A percentile compares a stretch with the other conserved stretches of the same genome.
Evolutionary conservation across 495 filamentous ascomycete species (phyloP).

Genomic region (Trichoderma orchidacearum): DNA sequence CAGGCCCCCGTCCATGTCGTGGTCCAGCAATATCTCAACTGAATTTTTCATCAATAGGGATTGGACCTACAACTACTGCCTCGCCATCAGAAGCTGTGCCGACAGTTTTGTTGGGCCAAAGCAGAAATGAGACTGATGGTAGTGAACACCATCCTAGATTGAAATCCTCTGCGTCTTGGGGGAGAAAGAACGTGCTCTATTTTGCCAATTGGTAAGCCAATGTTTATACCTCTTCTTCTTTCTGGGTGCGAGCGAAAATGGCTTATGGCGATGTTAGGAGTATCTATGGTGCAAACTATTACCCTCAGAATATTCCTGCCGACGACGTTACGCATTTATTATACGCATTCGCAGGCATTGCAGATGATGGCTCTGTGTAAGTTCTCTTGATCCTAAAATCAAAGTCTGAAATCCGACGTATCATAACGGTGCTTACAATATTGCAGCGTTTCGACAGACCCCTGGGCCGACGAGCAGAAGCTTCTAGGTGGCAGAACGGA

Average conservation of each 20-base stretch:
- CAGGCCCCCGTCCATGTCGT: not conserved
- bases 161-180: conserved; percentile 34
- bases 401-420: too few relatives aligned
- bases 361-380: conserved; percentile 69
- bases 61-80: not conserved
- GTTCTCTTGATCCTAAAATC: conserved; percentile 12
- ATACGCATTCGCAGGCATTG: conserved; percentile 79
- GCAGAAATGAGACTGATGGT: not conserved
- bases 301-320: conserved; percentile 66
- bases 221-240: not conserved
- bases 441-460: conserved; percentile 33
- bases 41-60: not conserved
- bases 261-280: conserved; percentile 31
- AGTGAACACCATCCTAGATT: conserved; percentile 14
- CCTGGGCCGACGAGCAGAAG: conserved; percentile 52
- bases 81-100: not conserved
- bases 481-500: conserved; percentile 63
- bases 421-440: not conserved
- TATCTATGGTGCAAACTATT: conserved; percentile 63
- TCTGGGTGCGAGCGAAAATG: not conserved
- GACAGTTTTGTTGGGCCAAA: not conserved
- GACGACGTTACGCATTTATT: conserved; percentile 71
- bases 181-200: conserved; percentile 22
- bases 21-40: not conserved
- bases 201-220: conserved; percentile 34